These are phyloP conservation scores for Xylariaceae sp. DNA, from an alignment of 2,329 filamentous ascomycete genomes.

Conservation along the genomic window DNA sequence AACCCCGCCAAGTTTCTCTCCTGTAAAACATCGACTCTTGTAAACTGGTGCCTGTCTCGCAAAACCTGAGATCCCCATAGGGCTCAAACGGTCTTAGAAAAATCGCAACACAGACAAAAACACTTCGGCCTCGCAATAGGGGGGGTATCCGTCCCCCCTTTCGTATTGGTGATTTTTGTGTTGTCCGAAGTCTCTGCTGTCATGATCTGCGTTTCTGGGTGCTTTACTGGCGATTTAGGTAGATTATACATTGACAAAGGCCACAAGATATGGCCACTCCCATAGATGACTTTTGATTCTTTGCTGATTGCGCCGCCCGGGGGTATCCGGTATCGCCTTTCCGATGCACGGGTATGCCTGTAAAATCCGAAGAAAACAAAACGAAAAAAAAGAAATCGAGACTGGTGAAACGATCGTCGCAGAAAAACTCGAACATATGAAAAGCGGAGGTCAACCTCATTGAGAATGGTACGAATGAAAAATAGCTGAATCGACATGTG, in stretches of 20 bases:
- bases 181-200: neutral
- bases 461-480: conserved; percentile 1
- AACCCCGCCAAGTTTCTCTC: too few relatives aligned
- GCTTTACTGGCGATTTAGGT: conserved; percentile 10
- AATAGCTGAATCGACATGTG: neutral
- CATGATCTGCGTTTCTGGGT: conserved; percentile 7
- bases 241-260: conserved; percentile 25
- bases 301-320: conserved; percentile 25
- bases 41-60: too few relatives aligned
- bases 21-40: too few relatives aligned
- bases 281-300: conserved; percentile 17
- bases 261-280: conserved; percentile 7
- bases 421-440: conserved; percentile 18
- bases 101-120: too few relatives aligned
- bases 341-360: conserved; percentile 24
- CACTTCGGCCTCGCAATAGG: too few relatives aligned
- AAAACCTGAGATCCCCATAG: too few relatives aligned
- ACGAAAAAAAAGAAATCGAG: conserved; percentile 20
- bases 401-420: conserved; percentile 20
- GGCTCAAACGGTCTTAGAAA: too few relatives aligned
- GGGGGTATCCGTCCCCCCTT: too few relatives aligned
- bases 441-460: conserved; percentile 2
- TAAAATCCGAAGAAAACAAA: conserved; percentile 1
- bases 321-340: conserved; percentile 29
- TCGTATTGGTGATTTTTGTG: too few relatives aligned